phyloP scores from a whole-genome alignment of 2,329 filamentous ascomycete species.

The Lecanicillium sp. region DNA sequence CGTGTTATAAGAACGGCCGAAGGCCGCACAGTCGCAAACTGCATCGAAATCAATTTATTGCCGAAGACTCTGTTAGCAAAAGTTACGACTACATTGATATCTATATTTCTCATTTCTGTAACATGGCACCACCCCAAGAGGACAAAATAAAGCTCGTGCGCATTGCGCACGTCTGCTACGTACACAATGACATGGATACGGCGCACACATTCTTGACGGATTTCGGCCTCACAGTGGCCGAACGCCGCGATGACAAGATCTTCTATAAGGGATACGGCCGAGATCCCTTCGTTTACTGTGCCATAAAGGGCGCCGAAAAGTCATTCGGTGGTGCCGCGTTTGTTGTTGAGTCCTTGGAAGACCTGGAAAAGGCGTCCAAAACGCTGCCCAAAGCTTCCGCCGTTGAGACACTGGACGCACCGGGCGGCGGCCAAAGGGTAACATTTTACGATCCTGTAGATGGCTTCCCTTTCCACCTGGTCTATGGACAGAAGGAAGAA shows the following conservation, averaged over 20 bases:
- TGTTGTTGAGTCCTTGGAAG: constrained; percentile 46
- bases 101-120: neutral
- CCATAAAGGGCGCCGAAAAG: constrained; percentile 36
- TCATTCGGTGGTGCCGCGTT: constrained; percentile 51
- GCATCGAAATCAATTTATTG: too few species aligned
- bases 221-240: constrained; percentile 37
- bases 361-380: constrained; percentile 42
- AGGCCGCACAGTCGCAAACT: too few species aligned
- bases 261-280: constrained; percentile 55
- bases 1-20: too few species aligned
- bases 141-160: constrained; percentile 19
- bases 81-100: too few species aligned
- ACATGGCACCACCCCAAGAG: neutral
- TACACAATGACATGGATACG: constrained; percentile 33
- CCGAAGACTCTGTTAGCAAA: too few species aligned
- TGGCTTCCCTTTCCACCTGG: constrained; percentile 49
- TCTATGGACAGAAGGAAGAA: constrained; percentile 41
- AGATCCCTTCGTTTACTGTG: constrained; percentile 53
- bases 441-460: constrained; percentile 46
- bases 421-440: constrained; percentile 46
- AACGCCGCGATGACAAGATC: constrained; percentile 32
- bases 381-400: constrained; percentile 37
- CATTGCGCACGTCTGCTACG: constrained; percentile 40
- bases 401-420: constrained; percentile 39
- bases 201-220: constrained; percentile 36